Percentiles rank a stretch among this genome's conserved stretches.
Conservation (phyloP, 2,329 filamentous ascomycete species). For the Cercospora zeina region DNA sequence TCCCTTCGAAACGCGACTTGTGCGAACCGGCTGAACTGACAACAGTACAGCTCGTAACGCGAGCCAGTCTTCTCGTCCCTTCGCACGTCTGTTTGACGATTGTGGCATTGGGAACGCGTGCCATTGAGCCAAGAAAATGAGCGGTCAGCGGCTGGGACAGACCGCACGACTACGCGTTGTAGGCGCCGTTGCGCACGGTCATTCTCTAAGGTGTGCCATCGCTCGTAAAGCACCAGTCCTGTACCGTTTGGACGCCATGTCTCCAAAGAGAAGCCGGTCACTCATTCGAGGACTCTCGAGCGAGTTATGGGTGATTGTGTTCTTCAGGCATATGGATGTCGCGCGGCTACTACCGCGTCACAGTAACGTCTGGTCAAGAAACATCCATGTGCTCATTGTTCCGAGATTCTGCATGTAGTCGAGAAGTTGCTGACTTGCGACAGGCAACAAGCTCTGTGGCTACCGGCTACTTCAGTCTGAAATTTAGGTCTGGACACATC, state of each 20-base stretch:
- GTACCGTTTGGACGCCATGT: not conserved
- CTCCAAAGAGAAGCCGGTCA: not conserved
- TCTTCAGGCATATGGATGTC: no score
- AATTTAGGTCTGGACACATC: no score
- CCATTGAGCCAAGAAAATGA: not conserved
- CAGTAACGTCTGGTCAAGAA: no score
- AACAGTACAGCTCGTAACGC: not conserved
- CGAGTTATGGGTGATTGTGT: not conserved
- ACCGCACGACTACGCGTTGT: not conserved
- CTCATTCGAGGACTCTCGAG: not conserved
- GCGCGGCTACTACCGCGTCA: no score
- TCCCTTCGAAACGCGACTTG: not conserved
- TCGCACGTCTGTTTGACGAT: not conserved
- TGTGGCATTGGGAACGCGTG: not conserved
- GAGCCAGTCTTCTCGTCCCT: no score
- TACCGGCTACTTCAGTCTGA: no score
- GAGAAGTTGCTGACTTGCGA: no score
- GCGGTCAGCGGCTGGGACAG: not conserved
- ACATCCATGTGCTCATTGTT: no score
- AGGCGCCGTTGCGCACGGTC: not conserved
- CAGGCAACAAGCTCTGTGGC: no score
- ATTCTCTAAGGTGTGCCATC: not conserved
- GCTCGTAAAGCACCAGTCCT: not conserved
- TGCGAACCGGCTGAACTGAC: accelerated
- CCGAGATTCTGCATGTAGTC: no score